Evolutionary conservation across 768 basidiomycete genomes (phyloP).

Genomic region (Lactarius indigo): DNA sequence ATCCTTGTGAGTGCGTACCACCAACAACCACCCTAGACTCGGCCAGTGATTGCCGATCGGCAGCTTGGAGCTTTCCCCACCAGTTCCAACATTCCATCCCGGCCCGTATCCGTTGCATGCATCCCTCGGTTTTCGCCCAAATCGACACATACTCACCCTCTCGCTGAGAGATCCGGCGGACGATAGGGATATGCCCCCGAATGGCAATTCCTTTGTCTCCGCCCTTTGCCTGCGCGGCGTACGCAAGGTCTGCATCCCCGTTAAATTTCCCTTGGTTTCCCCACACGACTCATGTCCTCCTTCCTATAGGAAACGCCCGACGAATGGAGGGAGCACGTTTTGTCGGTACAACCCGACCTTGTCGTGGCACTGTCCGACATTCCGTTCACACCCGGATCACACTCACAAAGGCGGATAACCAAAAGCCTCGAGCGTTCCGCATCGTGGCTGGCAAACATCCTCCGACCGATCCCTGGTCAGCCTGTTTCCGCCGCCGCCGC

Average conservation of each 20-base stretch:
- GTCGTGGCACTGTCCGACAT: slow-evolving; percentile 69
- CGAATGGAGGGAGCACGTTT: slow-evolving; percentile 54
- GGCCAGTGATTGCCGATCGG: background rate
- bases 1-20: slow-evolving; percentile 57
- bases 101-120: slow-evolving; percentile 56
- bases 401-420: slow-evolving; percentile 73
- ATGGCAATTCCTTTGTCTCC: slow-evolving; percentile 54
- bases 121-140: slow-evolving; percentile 54
- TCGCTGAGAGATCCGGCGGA: slow-evolving; percentile 65
- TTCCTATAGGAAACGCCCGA: slow-evolving; percentile 46
- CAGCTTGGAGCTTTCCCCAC: slow-evolving; percentile 65
- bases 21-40: background rate
- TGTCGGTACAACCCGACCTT: slow-evolving; percentile 60
- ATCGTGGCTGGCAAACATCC: slow-evolving; percentile 58
- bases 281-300: background rate
- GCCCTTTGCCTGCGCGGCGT: slow-evolving; percentile 65
- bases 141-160: slow-evolving; percentile 52
- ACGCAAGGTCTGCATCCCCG: slow-evolving; percentile 50
- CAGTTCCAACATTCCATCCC: slow-evolving; percentile 57
- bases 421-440: slow-evolving; percentile 71
- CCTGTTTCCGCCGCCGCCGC: slow-evolving; percentile 8
- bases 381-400: slow-evolving; percentile 59
- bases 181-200: slow-evolving; percentile 65
- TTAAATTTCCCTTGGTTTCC: slow-evolving; percentile 7
- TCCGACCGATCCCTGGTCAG: slow-evolving; percentile 35